These are phyloP conservation scores for Cyberlindnera saturnus DNA, from an alignment of 805 yeast genomes.

Conservation along the genomic window DNA sequence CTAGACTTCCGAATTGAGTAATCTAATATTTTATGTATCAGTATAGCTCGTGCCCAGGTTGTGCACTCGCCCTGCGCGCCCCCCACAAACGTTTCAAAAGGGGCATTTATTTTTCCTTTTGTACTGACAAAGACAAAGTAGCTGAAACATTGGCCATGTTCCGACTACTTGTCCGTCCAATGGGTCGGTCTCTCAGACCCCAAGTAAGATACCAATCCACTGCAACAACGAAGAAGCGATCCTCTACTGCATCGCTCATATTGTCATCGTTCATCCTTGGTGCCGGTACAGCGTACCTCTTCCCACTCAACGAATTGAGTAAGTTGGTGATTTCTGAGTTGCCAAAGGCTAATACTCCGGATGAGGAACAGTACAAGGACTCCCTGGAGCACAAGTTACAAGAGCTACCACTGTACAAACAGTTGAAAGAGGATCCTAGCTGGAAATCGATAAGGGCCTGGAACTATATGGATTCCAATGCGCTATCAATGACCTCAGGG, in stretches of 20 bases:
- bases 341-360: conserved; percentile 22
- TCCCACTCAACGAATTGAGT: conserved; percentile 29
- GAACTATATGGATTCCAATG: conserved; percentile 39
- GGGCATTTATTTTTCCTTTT: no score
- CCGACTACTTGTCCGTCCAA: no score
- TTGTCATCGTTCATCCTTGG: conserved; percentile 28
- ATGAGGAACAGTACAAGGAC: conserved; percentile 24
- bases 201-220: no score
- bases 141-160: no score
- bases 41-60: no score
- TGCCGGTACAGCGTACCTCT: conserved; percentile 27
- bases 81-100: no score
- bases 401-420: conserved; percentile 44
- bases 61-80: no score
- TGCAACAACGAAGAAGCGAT: conserved; percentile 1
- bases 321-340: conserved; percentile 21
- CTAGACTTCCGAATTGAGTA: no score
- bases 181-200: no score
- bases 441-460: conserved; percentile 35
- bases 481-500: conserved; percentile 37
- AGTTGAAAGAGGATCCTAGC: conserved; percentile 34
- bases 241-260: conserved; percentile 9
- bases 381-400: conserved; percentile 42
- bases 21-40: no score
- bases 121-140: no score